phyloP scores from a whole-genome alignment of 2,329 filamentous ascomycete genomes.

The Fusarium sp. region DNA sequence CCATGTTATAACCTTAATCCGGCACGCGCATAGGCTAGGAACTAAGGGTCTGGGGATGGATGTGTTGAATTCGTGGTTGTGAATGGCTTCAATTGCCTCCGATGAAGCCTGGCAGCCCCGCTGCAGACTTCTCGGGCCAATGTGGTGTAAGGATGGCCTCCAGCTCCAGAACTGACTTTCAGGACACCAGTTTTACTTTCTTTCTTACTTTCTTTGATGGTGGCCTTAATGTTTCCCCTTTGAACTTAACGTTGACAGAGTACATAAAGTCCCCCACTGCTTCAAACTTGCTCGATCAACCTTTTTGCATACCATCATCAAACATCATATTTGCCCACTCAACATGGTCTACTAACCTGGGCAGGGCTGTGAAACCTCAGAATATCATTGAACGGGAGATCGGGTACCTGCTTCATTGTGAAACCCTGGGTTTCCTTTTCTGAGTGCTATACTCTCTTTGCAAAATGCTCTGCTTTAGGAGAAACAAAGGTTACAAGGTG shows the following conservation, averaged over 20 bases:
- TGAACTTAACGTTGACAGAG: background rate
- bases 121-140: background rate
- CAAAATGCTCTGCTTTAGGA: slow-evolving; percentile 41
- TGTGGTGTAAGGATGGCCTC: background rate
- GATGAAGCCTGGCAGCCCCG: background rate
- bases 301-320: background rate
- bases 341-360: background rate
- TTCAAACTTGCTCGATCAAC: background rate
- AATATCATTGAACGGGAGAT: background rate
- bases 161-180: background rate
- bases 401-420: background rate
- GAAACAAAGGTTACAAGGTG: slow-evolving; percentile 36
- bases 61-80: background rate
- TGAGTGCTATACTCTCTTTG: background rate
- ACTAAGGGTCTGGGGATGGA: background rate
- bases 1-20: background rate
- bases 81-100: background rate
- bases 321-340: background rate
- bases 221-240: background rate
- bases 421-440: background rate
- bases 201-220: background rate
- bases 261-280: background rate
- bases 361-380: background rate
- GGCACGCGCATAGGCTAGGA: background rate
- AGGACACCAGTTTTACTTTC: background rate